Percentiles rank a stretch among this genome's conserved stretches.
phyloP scores from a whole-genome alignment of 2,329 filamentous ascomycete species.

The Apiospora saccharicola region DNA sequence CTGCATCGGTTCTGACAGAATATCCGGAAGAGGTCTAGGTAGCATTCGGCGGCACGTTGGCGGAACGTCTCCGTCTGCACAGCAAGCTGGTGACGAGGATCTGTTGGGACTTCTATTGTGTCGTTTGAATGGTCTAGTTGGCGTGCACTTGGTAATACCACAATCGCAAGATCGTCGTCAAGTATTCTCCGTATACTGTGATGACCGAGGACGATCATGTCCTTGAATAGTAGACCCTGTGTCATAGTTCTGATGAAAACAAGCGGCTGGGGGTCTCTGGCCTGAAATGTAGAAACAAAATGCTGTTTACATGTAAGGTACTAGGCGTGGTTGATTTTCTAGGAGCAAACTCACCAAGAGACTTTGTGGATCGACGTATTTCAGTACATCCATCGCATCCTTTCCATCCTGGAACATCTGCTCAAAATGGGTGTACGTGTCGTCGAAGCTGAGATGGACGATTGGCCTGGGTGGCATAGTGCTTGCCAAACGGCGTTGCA shows the following conservation, averaged over 20 bases:
- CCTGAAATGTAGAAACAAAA: slow-evolving; percentile 77
- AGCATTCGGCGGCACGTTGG: slow-evolving; percentile 70
- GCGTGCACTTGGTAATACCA: slow-evolving; percentile 75
- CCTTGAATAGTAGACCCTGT: slow-evolving; percentile 77
- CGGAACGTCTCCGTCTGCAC: slow-evolving; percentile 76
- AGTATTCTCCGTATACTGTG: slow-evolving; percentile 78
- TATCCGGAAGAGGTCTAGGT: slow-evolving; percentile 83
- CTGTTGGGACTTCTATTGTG: slow-evolving; percentile 74
- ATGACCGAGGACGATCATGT: slow-evolving; percentile 72
- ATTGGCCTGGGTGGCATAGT: slow-evolving; percentile 94
- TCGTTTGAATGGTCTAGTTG: slow-evolving; percentile 80
- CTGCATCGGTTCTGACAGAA: slow-evolving; percentile 91
- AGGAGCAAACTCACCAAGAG: slow-evolving; percentile 63
- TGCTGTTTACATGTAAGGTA: slow-evolving; percentile 55
- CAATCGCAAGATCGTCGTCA: slow-evolving; percentile 80
- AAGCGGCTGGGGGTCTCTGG: slow-evolving; percentile 81
- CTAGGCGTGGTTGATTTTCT: slow-evolving; percentile 28
- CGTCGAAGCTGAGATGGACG: slow-evolving; percentile 76
- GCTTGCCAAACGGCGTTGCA: slow-evolving; percentile 90
- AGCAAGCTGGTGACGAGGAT: slow-evolving; percentile 77
- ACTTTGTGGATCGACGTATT: slow-evolving; percentile 73
- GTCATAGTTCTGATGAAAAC: slow-evolving; percentile 84
- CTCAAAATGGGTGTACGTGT: slow-evolving; percentile 74
- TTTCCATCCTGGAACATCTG: slow-evolving; percentile 76
- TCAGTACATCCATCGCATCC: slow-evolving; percentile 71